These are phyloP conservation scores for Penicillium antarcticum DNA, from an alignment of 495 filamentous ascomycete genomes.

Conservation along the genomic window DNA sequence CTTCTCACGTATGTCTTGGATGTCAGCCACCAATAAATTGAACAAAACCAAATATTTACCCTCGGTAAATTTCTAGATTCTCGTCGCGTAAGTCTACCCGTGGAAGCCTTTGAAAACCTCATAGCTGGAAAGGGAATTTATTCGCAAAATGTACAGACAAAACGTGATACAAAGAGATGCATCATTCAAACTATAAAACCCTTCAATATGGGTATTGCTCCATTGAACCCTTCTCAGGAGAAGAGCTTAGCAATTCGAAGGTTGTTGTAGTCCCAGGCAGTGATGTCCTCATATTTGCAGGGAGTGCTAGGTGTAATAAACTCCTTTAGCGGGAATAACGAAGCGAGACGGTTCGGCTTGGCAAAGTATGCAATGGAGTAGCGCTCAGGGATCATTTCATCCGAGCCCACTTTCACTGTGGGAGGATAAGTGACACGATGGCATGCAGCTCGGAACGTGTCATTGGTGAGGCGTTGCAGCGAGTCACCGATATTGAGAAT, in stretches of 20 bases:
- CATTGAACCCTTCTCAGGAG: background rate
- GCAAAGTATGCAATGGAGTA: slow-evolving; percentile 36
- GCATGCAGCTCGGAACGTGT: slow-evolving; percentile 35
- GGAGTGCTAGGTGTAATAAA: slow-evolving; percentile 15
- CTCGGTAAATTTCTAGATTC: too few relatives aligned
- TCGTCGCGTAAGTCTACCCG: too few relatives aligned
- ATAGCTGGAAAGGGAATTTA: too few relatives aligned
- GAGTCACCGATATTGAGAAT: slow-evolving; percentile 67
- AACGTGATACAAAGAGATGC: background rate
- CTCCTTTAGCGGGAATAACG: slow-evolving; percentile 17
- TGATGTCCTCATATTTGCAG: slow-evolving; percentile 28
- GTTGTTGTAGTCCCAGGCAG: slow-evolving; percentile 31
- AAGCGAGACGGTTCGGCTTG: slow-evolving; percentile 25
- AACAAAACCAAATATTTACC: background rate
- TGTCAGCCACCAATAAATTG: background rate
- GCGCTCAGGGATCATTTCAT: slow-evolving; percentile 22
- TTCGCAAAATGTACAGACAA: too few relatives aligned
- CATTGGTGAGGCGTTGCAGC: slow-evolving; percentile 60
- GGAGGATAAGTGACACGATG: slow-evolving; percentile 27
- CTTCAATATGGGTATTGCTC: too few relatives aligned
- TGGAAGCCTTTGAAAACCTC: too few relatives aligned
- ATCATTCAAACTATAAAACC: background rate
- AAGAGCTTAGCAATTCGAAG: slow-evolving; percentile 19
- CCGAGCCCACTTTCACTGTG: slow-evolving; percentile 12
- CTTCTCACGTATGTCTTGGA: background rate